Percentiles rank a stretch among this genome's conserved stretches.
phyloP scores from a whole-genome alignment of 1,139 yeast genomes.

The Yamadazyma epiphylla region DNA sequence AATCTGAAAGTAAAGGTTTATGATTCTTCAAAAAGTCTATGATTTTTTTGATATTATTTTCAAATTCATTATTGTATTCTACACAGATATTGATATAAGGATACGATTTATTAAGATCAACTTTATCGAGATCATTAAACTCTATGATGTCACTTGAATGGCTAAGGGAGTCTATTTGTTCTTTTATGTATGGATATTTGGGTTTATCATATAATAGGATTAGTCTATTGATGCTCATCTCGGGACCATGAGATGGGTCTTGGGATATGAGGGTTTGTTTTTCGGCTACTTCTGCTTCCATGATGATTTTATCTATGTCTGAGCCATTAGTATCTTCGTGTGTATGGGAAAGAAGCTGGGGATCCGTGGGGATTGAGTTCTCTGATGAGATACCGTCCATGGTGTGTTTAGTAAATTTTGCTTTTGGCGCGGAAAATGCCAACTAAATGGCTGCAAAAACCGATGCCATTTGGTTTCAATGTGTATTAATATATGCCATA shows the following conservation, averaged over 20 bases:
- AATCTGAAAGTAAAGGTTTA: slow-evolving; percentile 14
- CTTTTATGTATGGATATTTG: slow-evolving; percentile 21
- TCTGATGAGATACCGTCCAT: too few relatives aligned
- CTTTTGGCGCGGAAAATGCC: too few relatives aligned
- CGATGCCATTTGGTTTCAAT: too few relatives aligned
- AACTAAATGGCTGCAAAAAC: background rate
- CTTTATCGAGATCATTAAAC: slow-evolving; percentile 10
- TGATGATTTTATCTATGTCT: background rate
- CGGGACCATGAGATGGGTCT: background rate
- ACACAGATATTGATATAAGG: slow-evolving; percentile 31
- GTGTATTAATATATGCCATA: too few relatives aligned
- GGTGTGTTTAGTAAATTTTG: too few relatives aligned
- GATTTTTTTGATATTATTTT: slow-evolving; percentile 18
- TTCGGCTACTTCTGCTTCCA: background rate
- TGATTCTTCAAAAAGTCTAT: slow-evolving; percentile 20
- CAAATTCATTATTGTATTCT: slow-evolving; percentile 31
- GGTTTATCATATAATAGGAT: slow-evolving; percentile 31
- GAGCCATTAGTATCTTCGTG: too few relatives aligned
- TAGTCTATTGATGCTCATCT: slow-evolving; percentile 15
- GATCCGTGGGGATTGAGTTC: background rate
- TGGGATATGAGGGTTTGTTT: too few relatives aligned
- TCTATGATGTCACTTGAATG: slow-evolving; percentile 5
- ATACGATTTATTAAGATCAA: slow-evolving; percentile 12
- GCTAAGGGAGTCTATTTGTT: slow-evolving; percentile 9
- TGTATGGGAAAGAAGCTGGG: too few relatives aligned